A percentile compares a stretch with the other conserved stretches of the same genome.
Conservation (phyloP, 2,329 filamentous ascomycete species). For the Aphanocladium album region DNA sequence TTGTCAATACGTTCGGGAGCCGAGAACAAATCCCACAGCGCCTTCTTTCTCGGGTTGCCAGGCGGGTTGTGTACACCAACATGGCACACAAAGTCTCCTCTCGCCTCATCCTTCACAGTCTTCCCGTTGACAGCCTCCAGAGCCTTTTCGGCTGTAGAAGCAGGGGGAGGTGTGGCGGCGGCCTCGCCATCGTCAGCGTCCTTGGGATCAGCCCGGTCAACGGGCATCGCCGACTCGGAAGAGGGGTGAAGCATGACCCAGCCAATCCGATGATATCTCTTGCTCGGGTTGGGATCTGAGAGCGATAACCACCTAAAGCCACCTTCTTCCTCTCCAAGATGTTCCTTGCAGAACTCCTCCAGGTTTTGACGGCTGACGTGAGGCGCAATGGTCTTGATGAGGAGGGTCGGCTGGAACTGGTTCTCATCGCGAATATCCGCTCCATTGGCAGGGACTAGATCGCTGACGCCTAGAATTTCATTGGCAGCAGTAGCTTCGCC, state of each 20-base stretch:
- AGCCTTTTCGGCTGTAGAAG: constrained; percentile 73
- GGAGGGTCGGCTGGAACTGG: constrained; percentile 79
- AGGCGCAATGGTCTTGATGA: constrained; percentile 97
- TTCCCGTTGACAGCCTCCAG: constrained; percentile 95
- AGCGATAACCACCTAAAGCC: constrained; percentile 95
- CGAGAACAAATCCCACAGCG: constrained; percentile 93
- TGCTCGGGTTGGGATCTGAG: constrained; percentile 93
- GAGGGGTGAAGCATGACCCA: constrained; percentile 94
- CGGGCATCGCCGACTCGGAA: constrained; percentile 57
- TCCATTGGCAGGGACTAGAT: constrained; percentile 76
- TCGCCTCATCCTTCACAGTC: constrained; percentile 88
- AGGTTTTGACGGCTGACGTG: constrained; percentile 92
- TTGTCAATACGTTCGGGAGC: constrained; percentile 89
- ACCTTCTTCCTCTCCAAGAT: constrained; percentile 83
- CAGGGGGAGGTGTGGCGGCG: constrained; percentile 46
- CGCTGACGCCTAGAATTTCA: constrained; percentile 87
- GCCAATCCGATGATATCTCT: constrained; percentile 94
- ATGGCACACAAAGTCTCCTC: constrained; percentile 95
- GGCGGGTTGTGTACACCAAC: constrained; percentile 94
- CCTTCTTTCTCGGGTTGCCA: constrained; percentile 82
- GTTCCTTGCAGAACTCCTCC: constrained; percentile 90
- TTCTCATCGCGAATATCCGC: constrained; percentile 88
- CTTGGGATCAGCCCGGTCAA: constrained; percentile 68
- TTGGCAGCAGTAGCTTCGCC: constrained; percentile 88
- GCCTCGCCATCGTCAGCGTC: constrained; percentile 60